A percentile compares a stretch with the other conserved stretches of the same genome.
These are phyloP conservation scores for Fusarium udum DNA, from an alignment of 2,329 filamentous ascomycete species.

Conservation along the genomic window DNA sequence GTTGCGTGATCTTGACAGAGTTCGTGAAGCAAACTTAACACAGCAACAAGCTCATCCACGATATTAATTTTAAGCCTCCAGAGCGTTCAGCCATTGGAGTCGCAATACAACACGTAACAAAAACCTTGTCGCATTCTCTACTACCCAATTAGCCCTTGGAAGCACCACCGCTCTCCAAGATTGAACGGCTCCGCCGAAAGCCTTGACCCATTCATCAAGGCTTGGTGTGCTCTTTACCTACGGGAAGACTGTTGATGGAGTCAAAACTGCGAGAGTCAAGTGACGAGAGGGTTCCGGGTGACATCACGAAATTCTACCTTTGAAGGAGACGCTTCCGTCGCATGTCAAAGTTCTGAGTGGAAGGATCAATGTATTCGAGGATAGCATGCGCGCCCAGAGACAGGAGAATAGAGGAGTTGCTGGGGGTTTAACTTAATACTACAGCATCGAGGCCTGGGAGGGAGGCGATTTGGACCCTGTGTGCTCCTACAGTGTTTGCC, in stretches of 20 bases:
- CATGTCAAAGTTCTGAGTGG: slow-evolving; percentile 29
- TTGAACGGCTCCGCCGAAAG: slow-evolving; percentile 10
- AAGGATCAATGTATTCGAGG: slow-evolving; percentile 25
- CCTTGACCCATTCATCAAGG: too few species aligned
- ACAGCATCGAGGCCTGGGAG: slow-evolving; percentile 45
- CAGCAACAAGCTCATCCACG: background rate
- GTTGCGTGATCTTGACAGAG: background rate
- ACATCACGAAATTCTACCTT: slow-evolving; percentile 44
- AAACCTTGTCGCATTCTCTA: slow-evolving; percentile 17
- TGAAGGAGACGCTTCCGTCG: slow-evolving; percentile 41
- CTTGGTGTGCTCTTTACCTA: background rate
- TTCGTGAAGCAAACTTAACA: background rate
- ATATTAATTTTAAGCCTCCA: background rate
- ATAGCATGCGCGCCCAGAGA: slow-evolving; percentile 43
- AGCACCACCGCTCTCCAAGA: background rate
- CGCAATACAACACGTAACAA: background rate
- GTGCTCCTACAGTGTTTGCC: accelerated
- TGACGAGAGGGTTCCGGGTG: slow-evolving; percentile 37
- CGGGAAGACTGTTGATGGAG: background rate
- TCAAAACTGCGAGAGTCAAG: slow-evolving; percentile 23
- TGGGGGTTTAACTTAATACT: slow-evolving; percentile 40
- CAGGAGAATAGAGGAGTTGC: slow-evolving; percentile 5
- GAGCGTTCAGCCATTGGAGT: accelerated
- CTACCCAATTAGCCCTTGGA: background rate
- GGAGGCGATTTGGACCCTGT: slow-evolving; percentile 44